Evolutionary conservation across 495 filamentous ascomycete genomes (phyloP), one percentile per base, ranked within the genome.

Genomic region (Thermochaetoides thermophila): DNA sequence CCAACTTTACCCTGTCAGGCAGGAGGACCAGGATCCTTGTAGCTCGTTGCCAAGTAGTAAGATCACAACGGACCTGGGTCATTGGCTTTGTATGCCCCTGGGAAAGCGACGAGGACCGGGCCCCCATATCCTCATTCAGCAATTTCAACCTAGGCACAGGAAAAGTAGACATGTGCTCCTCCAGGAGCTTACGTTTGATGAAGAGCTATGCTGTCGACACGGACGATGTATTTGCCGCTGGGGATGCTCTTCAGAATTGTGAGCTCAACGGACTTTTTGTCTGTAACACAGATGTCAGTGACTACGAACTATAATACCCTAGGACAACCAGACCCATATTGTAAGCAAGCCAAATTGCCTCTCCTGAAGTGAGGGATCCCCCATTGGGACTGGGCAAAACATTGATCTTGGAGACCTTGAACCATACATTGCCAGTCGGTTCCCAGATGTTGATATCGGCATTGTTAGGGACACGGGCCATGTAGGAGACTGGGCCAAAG

Each of bases 401-500:
- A 3, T 40, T 46, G 32, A 61, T 59, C 31, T 45, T 48, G 9
- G 38, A 54, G 11, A 60, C 55, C 47, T 68, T 68, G 44, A 66
- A 66, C 65, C 62, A 68, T 1, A 66, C 61, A 21, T 58, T 52
- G 1, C 63, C 62, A 0, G 50, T 36, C 1, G 53, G 51, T n/a
- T 68, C 63, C 57, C 59, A 69, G 7, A 49, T 54, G 38, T 58
- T 55, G 41, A 61, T 43, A 27, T 60, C 49, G 9, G 42, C 44
- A 12, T 35, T 32, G 7, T 57, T 57, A 22, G 64, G 64, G 1
- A 60, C 62, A 14, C 52, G 49, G 4, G 63, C 65, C 60, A 68
- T 65, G 48, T 66, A 65, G 34, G 49, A 51, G 34, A 66, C 50
- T 3, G 64, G 63, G 5, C 64, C 63, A 26, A 57, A 59, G 42